Conservation (phyloP, 2,329 filamentous ascomycete species). For the Chaetomiaceae sp. region DNA sequence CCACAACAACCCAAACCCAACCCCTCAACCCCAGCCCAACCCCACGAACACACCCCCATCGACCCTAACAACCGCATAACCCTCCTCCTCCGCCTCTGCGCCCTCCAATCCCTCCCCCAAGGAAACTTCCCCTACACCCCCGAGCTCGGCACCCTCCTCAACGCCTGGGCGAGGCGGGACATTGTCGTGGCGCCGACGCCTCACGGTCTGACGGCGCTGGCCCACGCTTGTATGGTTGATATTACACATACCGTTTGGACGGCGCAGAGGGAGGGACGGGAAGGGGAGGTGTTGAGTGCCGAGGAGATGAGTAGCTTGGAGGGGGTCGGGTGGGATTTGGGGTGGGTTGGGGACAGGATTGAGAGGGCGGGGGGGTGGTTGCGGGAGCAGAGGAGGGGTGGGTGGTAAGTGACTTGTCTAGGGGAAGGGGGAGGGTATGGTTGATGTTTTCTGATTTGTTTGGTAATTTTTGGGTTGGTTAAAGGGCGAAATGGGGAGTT, state of each 20-base stretch:
- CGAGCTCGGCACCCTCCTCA: conserved; percentile 19
- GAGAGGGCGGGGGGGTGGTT: background rate
- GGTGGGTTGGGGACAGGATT: conserved; percentile 13
- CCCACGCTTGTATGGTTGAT: conserved; percentile 19
- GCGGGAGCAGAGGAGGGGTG: background rate
- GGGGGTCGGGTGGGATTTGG: conserved; percentile 22
- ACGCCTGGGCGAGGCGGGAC: conserved; percentile 9
- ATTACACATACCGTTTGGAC: conserved; percentile 20
- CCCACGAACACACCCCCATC: background rate
- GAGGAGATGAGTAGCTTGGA: conserved; percentile 21
- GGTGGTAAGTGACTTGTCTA: background rate
- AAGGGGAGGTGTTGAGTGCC: conserved; percentile 11
- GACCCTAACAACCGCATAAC: conserved; percentile 21
- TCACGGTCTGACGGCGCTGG: conserved; percentile 18
- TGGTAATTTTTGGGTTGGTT: background rate
- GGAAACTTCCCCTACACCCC: conserved; percentile 20
- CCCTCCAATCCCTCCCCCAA: conserved; percentile 20
- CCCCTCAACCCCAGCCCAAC: background rate
- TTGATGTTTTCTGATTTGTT: background rate
- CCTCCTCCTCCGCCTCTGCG: conserved; percentile 17
- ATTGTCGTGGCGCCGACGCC: background rate
- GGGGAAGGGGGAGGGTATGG: background rate
- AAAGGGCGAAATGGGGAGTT: background rate
- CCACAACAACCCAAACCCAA: conserved; percentile 1
- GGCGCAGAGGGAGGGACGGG: conserved; percentile 22